Base-by-base conservation (phyloP, 2,329 filamentous ascomycete genomes). In the Epichloe typhina region DNA sequence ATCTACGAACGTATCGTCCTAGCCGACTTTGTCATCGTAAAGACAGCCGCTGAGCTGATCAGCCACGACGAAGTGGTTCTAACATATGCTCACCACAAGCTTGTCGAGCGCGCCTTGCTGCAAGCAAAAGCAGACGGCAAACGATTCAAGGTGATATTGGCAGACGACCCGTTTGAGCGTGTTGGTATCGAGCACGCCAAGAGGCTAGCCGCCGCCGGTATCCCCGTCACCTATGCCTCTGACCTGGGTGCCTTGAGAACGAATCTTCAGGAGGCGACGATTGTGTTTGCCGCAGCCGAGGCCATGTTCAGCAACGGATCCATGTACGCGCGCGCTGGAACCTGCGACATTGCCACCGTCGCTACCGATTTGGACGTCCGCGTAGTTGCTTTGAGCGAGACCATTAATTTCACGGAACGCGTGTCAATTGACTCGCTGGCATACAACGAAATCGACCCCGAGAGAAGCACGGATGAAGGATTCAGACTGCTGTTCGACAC, bases 251-350 rank as follows among this genome's bases (percentile, higher is more conserved):
- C 83, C 13, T 74, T 95, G 51, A 81, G 82, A 47, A 82, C 86
- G 57, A 83, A 85, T 43, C 78, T 95, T 49, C 79, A 82, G 55
- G 63, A 67, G 42, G 69, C 74, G 2, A 86, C 83, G 6, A 82
- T 93, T 9, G 79, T 97, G 48, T 74, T 98, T 3, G 87, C 97
- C 1, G 90, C 89, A 12, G 89, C 90, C 4, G 90, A 96, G 64
- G 87, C 88, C 39, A 93, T 98, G 82, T 93, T 95, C 70, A 90
- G 87, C 58, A 97, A 97, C 66, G 93, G 93, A 7, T 80, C 87
- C 36, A 77, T 98, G 59, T 95, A 94, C 67, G 91, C 86, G 4
- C 82, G 89, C 19, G 82, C 88, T 9, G 93, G 93, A 54, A 95
- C 90, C 3, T 88, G 87, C 23, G 80, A 93, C 53, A 78, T 97